phyloP scores from a whole-genome alignment of 2,329 filamentous ascomycete genomes.

The Mycosphaerelloides madeirae region DNA sequence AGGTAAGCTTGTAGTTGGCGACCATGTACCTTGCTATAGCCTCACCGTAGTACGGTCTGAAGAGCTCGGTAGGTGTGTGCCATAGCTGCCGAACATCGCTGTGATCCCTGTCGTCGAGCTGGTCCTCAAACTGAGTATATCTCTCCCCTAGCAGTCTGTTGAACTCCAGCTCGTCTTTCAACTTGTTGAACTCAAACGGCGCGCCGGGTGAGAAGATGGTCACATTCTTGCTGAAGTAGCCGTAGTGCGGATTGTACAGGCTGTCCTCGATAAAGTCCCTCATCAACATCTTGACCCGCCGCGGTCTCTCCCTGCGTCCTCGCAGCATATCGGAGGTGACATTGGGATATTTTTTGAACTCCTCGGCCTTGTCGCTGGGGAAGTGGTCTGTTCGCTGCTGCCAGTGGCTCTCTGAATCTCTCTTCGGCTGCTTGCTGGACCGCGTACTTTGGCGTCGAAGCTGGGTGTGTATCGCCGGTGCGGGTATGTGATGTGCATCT shows the following conservation, averaged over 20 bases:
- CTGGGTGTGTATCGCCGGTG: conserved; percentile 35
- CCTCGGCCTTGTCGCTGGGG: conserved; percentile 69
- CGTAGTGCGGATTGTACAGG: conserved; percentile 44
- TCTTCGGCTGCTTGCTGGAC: conserved; percentile 28
- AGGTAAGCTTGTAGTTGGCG: conserved; percentile 88
- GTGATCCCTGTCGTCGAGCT: conserved; percentile 66
- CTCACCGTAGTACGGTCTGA: conserved; percentile 94
- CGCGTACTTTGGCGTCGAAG: conserved; percentile 14
- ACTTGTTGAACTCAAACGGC: conserved; percentile 78
- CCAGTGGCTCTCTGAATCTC: conserved; percentile 67
- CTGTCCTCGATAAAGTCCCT: conserved; percentile 88
- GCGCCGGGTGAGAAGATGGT: conserved; percentile 79
- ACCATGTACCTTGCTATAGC: conserved; percentile 94
- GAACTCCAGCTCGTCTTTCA: conserved; percentile 84
- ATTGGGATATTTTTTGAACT: conserved; percentile 76
- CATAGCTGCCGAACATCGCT: conserved; percentile 84
- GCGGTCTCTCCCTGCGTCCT: conserved; percentile 67
- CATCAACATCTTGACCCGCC: conserved; percentile 91
- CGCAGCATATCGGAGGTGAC: conserved; percentile 79
- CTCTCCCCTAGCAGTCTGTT: conserved; percentile 68
- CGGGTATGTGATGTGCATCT: conserved; percentile 51
- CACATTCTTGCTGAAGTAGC: conserved; percentile 34
- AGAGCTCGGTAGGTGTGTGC: conserved; percentile 97
- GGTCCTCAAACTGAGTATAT: conserved; percentile 87
- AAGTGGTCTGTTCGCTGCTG: conserved; percentile 75